Percentiles rank a stretch among this genome's conserved stretches.
Evolutionary conservation across 2,329 filamentous ascomycete species (phyloP).

Genomic region (Xylaria arbuscula): DNA sequence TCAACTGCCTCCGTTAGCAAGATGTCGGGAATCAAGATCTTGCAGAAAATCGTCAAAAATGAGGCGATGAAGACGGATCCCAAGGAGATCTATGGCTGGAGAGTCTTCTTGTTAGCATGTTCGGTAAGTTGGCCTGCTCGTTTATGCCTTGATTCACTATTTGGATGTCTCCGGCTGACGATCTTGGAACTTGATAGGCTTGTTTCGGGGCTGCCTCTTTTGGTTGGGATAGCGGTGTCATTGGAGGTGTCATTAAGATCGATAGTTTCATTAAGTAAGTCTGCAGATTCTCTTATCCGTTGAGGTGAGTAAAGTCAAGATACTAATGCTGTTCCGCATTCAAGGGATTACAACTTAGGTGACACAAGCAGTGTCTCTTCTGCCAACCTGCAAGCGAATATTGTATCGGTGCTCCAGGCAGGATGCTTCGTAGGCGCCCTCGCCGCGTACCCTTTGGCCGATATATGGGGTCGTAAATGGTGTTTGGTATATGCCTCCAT

Average conservation of each 20-base stretch:
- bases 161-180: slow-evolving; percentile 20
- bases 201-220: slow-evolving; percentile 67
- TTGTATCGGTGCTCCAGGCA: slow-evolving; percentile 67
- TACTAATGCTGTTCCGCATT: slow-evolving; percentile 27
- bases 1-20: slow-evolving; percentile 34
- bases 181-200: slow-evolving; percentile 42
- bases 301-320: neutral
- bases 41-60: slow-evolving; percentile 62
- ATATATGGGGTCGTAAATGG: slow-evolving; percentile 64
- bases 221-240: slow-evolving; percentile 71
- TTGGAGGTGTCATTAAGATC: slow-evolving; percentile 73
- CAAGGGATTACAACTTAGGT: slow-evolving; percentile 64
- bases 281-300: neutral
- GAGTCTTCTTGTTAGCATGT: slow-evolving; percentile 71
- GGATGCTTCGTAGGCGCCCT: slow-evolving; percentile 56
- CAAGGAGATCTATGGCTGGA: slow-evolving; percentile 76
- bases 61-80: slow-evolving; percentile 75
- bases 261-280: slow-evolving; percentile 65
- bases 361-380: slow-evolving; percentile 54
- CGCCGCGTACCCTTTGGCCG: slow-evolving; percentile 62
- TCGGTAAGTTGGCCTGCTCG: slow-evolving; percentile 55
- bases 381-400: slow-evolving; percentile 70
- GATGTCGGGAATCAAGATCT: slow-evolving; percentile 40
- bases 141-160: neutral
- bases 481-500: slow-evolving; percentile 65